phyloP scores from a whole-genome alignment of 768 basidiomycete genomes.

The Amyloporia xantha region DNA sequence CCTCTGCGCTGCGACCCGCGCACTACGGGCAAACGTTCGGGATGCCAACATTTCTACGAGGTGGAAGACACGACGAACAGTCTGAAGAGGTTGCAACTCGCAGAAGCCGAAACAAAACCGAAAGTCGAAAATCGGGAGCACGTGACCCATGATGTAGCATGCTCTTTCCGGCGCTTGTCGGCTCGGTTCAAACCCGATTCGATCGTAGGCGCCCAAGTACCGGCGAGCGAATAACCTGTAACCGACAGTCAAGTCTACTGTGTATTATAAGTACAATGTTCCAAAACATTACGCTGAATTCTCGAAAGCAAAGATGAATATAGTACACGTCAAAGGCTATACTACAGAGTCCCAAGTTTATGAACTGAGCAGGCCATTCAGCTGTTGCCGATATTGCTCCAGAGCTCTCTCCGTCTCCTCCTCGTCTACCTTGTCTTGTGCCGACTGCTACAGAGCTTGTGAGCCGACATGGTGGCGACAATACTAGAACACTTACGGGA shows the following conservation, averaged over 20 bases:
- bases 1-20: conserved; percentile 43
- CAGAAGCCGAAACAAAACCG: conserved; percentile 16
- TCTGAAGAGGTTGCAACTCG: conserved; percentile 18
- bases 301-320: background rate
- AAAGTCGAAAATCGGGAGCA: conserved; percentile 15
- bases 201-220: no score
- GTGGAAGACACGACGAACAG: conserved; percentile 13
- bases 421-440: conserved; percentile 61
- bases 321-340: no score
- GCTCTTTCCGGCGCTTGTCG: conserved; percentile 9
- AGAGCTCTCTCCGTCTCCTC: conserved; percentile 83
- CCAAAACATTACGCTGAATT: no score
- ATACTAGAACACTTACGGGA: conserved; percentile 50
- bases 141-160: conserved; percentile 21
- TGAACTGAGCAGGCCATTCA: conserved; percentile 76
- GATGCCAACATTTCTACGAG: conserved; percentile 49
- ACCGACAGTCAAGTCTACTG: no score
- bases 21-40: conserved; percentile 49
- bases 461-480: background rate
- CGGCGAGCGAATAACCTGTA: no score
- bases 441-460: conserved; percentile 31
- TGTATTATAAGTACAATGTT: no score
- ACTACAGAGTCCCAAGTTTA: conserved; percentile 15
- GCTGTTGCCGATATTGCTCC: conserved; percentile 85
- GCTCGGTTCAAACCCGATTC: background rate